These are phyloP conservation scores for Trebouxia sp. DNA, from an alignment of 139 green algal genomes.

Conservation along the genomic window DNA sequence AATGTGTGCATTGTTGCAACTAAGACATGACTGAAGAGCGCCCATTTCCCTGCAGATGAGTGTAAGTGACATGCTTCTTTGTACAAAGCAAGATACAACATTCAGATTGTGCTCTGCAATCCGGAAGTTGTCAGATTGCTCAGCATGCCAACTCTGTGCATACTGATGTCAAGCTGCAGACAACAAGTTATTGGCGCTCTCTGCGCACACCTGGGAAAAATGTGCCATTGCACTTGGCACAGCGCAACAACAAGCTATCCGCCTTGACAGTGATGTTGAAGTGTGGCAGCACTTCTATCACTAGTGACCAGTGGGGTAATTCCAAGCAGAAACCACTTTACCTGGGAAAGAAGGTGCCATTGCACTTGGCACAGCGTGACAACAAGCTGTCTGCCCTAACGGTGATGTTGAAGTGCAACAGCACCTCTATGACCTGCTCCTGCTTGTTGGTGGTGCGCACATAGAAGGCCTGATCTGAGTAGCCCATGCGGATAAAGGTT, in stretches of 20 bases:
- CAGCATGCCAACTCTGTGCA: neutral
- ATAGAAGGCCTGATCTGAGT: slow-evolving; percentile 43
- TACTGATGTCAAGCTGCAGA: neutral
- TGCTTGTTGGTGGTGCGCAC: slow-evolving; percentile 45
- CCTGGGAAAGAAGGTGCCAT: slow-evolving; percentile 50
- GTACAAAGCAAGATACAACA: too few species aligned
- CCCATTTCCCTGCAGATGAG: too few species aligned
- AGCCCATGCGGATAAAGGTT: slow-evolving; percentile 36
- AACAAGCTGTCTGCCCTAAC: slow-evolving; percentile 39
- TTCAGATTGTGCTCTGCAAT: too few species aligned
- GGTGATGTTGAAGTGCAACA: slow-evolving; percentile 38
- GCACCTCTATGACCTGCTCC: slow-evolving; percentile 54
- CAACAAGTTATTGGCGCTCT: too few species aligned
- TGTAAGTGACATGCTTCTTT: too few species aligned
- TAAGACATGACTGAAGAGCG: too few species aligned
- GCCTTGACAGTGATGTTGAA: slow-evolving; percentile 38
- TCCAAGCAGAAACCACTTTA: neutral
- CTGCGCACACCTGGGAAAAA: slow-evolving; percentile 40
- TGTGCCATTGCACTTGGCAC: slow-evolving; percentile 56
- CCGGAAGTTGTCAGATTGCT: too few species aligned
- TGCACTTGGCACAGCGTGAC: slow-evolving; percentile 53
- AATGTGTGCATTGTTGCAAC: too few species aligned
- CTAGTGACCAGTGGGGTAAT: too few species aligned
- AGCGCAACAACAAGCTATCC: slow-evolving; percentile 47
- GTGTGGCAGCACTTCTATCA: slow-evolving; percentile 47